Evolutionary conservation across 306 rosid genomes (phyloP), one percentile per base, ranked within the genome.

Genomic region (Lathyrus tuberosus): DNA sequence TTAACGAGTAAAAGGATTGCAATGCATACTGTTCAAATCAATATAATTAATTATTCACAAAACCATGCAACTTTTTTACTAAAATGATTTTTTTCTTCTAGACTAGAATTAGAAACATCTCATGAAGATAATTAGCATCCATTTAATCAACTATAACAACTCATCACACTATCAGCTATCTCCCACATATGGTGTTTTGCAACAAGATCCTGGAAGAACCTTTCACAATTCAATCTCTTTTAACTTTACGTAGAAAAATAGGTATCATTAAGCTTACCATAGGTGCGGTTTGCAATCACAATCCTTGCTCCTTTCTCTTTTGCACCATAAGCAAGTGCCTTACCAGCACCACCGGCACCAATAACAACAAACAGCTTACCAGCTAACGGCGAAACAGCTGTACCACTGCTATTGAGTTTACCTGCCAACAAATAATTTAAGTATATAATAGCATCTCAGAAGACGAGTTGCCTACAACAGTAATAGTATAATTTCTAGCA

Each of bases 291-390:
- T 46, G 92, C 97, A 81, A 94, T 90, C 76, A 87, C 97, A 80
- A 94, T 78, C 83, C 86, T 83, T 47, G 97, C 95, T 62, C 97
- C 98, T 79, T 90, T 90, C 77, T 80, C 88, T 83, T 88, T 90
- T 48, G 96, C 98, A 78, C 98, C 98, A 79, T 85, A 94, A 60
- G 98, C 98, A 76, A 90, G 85, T 52, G 98, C 97, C 84, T 94
- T 90, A 54, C 91, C 96, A 18, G 96, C 96, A 38, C 97, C 98
- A 80, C 98, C 97, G 70, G 97, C 98, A 61, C 98, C 98, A 74
- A 94, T 88, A 78, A 94, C 93, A 78, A 90, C 86, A 78, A 94
- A 84, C 51, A 83, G 79, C 84, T 80, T 90, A 78, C 98, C 98
- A 71, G 88, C 90, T 83, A 94, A 86, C 62, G 92, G 96, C 1